Percentiles rank a stretch among this genome's conserved stretches.
phyloP scores from a whole-genome alignment of 768 basidiomycete species.

The Lentinula boryana region DNA sequence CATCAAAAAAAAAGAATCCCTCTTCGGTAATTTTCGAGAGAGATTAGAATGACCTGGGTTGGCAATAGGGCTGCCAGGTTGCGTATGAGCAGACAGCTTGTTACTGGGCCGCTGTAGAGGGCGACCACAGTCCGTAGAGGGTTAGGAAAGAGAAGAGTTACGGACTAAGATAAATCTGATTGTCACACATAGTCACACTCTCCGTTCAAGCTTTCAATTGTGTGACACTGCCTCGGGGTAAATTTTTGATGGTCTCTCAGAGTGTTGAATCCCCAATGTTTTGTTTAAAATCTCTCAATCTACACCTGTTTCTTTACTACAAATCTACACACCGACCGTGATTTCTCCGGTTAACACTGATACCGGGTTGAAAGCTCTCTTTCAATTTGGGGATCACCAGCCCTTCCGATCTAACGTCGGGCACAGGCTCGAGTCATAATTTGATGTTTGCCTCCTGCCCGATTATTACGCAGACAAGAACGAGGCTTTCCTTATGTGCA shows the following conservation, averaged over 20 bases:
- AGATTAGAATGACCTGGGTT: slow-evolving; percentile 28
- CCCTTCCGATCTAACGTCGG: neutral
- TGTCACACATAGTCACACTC: neutral
- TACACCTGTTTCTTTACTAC: neutral
- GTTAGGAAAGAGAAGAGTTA: slow-evolving; percentile 9
- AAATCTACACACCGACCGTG: neutral
- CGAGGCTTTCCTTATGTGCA: neutral
- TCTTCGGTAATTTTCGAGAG: slow-evolving; percentile 31
- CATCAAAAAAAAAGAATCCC: slow-evolving; percentile 45
- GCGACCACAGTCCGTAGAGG: slow-evolving; percentile 15
- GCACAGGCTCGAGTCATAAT: neutral
- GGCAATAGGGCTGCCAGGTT: slow-evolving; percentile 23
- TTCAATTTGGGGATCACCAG: neutral
- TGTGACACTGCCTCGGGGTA: neutral
- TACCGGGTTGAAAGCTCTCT: neutral
- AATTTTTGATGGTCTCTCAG: neutral
- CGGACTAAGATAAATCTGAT: neutral
- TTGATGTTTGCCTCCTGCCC: neutral
- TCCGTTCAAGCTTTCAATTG: neutral
- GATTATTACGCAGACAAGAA: neutral
- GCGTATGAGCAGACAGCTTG: slow-evolving; percentile 36
- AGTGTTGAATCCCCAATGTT: neutral
- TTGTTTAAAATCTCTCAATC: neutral
- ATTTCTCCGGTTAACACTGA: neutral
- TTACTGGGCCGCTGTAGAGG: slow-evolving; percentile 20